These are phyloP conservation scores for Aspergillus ustus DNA, from an alignment of 2,329 filamentous ascomycete species.

Conservation along the genomic window DNA sequence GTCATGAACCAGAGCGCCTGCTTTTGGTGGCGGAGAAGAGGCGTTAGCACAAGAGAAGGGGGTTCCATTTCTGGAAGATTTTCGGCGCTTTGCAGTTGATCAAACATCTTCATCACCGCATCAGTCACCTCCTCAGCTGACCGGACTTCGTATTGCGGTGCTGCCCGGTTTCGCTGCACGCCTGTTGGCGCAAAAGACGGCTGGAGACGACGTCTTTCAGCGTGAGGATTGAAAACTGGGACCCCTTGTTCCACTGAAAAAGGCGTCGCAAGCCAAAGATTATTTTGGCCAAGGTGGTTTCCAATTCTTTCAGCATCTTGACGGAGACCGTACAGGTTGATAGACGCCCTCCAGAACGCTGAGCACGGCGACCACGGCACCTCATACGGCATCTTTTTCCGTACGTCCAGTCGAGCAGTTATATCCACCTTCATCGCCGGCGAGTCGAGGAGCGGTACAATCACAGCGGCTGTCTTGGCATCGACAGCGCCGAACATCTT, in stretches of 20 bases:
- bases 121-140: slow-evolving; percentile 85
- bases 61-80: slow-evolving; percentile 76
- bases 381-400: slow-evolving; percentile 68
- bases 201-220: slow-evolving; percentile 51
- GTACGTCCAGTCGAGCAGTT: slow-evolving; percentile 70
- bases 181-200: slow-evolving; percentile 34
- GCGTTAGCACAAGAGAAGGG: slow-evolving; percentile 63
- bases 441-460: slow-evolving; percentile 75
- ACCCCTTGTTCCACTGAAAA: slow-evolving; percentile 69
- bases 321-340: slow-evolving; percentile 80
- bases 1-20: slow-evolving; percentile 89
- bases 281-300: slow-evolving; percentile 66
- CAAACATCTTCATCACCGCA: slow-evolving; percentile 86
- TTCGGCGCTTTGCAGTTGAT: slow-evolving; percentile 76
- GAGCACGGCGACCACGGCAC: slow-evolving; percentile 66
- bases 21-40: slow-evolving; percentile 82
- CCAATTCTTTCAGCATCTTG: slow-evolving; percentile 70
- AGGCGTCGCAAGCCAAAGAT: slow-evolving; percentile 70
- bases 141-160: slow-evolving; percentile 53
- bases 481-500: slow-evolving; percentile 79
- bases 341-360: slow-evolving; percentile 64
- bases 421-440: slow-evolving; percentile 68
- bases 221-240: slow-evolving; percentile 78
- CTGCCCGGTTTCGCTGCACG: slow-evolving; percentile 29
- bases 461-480: slow-evolving; percentile 64